phyloP scores from a whole-genome alignment of 352 stramenopile species.

The Elongisporangium senticosum region DNA sequence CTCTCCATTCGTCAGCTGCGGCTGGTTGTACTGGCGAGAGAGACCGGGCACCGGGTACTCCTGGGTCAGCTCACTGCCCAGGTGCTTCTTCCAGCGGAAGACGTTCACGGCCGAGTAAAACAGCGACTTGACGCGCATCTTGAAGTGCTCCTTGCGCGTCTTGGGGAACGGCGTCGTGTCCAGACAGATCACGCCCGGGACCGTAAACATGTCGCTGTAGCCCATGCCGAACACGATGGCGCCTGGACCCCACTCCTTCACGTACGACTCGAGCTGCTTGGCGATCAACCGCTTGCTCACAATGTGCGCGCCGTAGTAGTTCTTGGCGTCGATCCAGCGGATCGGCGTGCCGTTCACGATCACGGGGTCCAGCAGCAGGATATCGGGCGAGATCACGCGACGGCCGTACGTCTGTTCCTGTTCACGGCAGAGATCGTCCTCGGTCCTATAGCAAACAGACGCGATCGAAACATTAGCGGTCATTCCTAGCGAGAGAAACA shows the following conservation, averaged over 20 bases:
- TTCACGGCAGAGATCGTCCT: slow-evolving; percentile 63
- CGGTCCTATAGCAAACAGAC: slow-evolving; percentile 32
- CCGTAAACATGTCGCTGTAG: slow-evolving; percentile 83
- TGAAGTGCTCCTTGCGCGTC: slow-evolving; percentile 56
- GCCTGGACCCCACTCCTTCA: slow-evolving; percentile 82
- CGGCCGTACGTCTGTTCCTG: slow-evolving; percentile 61
- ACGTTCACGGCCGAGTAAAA: slow-evolving; percentile 57
- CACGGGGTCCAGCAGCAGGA: slow-evolving; percentile 75
- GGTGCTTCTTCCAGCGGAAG: slow-evolving; percentile 75
- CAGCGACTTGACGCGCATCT: slow-evolving; percentile 77
- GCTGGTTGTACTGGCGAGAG: background rate
- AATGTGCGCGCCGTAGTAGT: slow-evolving; percentile 87
- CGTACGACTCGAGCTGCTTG: slow-evolving; percentile 73
- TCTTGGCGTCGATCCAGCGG: slow-evolving; percentile 85
- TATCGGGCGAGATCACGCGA: slow-evolving; percentile 73
- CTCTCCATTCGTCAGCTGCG: background rate
- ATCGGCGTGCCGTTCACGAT: slow-evolving; percentile 82
- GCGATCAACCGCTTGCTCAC: slow-evolving; percentile 83
- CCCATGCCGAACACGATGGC: slow-evolving; percentile 86
- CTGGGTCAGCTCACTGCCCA: slow-evolving; percentile 71
- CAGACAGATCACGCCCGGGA: slow-evolving; percentile 74
- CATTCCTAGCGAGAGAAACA: background rate
- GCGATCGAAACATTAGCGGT: background rate
- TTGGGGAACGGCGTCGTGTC: slow-evolving; percentile 81
- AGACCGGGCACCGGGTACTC: slow-evolving; percentile 35